Evolutionary conservation across 768 basidiomycete genomes (phyloP).

Genomic region (Hericium erinaceus): DNA sequence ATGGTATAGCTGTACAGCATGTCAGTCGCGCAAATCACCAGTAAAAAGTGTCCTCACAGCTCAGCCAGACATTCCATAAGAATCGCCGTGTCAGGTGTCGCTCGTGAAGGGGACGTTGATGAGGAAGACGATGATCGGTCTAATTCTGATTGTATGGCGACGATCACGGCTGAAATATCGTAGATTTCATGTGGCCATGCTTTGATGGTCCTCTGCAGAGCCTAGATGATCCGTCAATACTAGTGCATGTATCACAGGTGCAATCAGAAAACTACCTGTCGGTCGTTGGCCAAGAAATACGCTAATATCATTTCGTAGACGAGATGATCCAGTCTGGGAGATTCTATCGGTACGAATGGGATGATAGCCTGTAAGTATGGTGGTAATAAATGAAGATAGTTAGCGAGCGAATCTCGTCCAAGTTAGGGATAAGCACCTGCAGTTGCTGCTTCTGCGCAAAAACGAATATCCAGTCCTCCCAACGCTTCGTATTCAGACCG

Average conservation of each 20-base stretch:
- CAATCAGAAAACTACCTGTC: conserved; percentile 35
- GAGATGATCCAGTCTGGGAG: conserved; percentile 70
- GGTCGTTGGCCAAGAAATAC: conserved; percentile 74
- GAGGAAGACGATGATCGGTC: conserved; percentile 51
- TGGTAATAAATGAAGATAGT: no score
- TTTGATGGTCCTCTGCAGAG: conserved; percentile 66
- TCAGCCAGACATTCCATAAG: conserved; percentile 96
- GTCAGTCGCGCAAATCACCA: not conserved
- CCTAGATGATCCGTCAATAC: conserved; percentile 29
- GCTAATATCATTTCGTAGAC: conserved; percentile 96
- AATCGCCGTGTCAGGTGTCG: conserved; percentile 40
- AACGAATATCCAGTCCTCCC: conserved; percentile 93
- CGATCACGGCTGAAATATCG: conserved; percentile 76
- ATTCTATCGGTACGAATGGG: conserved; percentile 77
- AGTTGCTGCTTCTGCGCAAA: conserved; percentile 79
- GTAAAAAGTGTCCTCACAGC: conserved; percentile 39
- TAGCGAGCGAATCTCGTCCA: no score
- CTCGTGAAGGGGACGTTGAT: conserved; percentile 22
- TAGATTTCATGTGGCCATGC: conserved; percentile 92
- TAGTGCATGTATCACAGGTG: not conserved
- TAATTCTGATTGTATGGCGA: conserved; percentile 79
- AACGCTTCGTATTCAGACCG: conserved; percentile 65
- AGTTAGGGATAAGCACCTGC: conserved; percentile 38
- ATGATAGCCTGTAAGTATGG: conserved; percentile 58
- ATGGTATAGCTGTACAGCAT: conserved; percentile 55